These are phyloP conservation scores for Colletotrichum sp. DNA, from an alignment of 2,329 filamentous ascomycete genomes.

Conservation along the genomic window DNA sequence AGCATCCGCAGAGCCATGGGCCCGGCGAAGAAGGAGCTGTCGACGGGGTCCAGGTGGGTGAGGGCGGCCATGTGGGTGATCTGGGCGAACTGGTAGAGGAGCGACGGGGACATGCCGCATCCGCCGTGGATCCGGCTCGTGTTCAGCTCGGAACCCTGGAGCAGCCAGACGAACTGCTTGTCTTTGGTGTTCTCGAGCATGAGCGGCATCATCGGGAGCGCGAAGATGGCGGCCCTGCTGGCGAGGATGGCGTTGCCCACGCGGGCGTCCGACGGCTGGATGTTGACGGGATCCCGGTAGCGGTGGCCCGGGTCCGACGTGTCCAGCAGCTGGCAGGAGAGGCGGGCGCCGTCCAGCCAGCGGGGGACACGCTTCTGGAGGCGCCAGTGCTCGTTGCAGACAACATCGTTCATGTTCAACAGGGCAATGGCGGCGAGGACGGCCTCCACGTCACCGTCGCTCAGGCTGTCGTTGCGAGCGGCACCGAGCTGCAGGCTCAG, in stretches of 20 bases:
- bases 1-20: constrained; percentile 28
- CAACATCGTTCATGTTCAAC: constrained; percentile 23
- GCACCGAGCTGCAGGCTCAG: constrained; percentile 26
- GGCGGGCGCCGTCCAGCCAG: constrained; percentile 42
- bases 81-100: constrained; percentile 41
- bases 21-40: not conserved
- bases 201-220: constrained; percentile 42
- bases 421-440: constrained; percentile 30
- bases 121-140: constrained; percentile 44
- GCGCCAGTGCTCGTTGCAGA: constrained; percentile 39
- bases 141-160: constrained; percentile 39
- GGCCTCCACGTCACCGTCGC: not conserved
- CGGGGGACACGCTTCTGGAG: constrained; percentile 38
- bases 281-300: constrained; percentile 38
- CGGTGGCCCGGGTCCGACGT: constrained; percentile 38
- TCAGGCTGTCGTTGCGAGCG: not conserved
- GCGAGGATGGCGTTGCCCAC: constrained; percentile 45
- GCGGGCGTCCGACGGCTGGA: constrained; percentile 37
- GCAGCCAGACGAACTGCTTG: constrained; percentile 41
- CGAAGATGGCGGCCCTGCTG: constrained; percentile 41
- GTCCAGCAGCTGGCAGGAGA: constrained; percentile 39
- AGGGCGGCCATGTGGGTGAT: constrained; percentile 41
- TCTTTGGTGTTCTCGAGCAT: constrained; percentile 30
- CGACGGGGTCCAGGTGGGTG: constrained; percentile 21
- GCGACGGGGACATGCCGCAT: constrained; percentile 45